These are phyloP conservation scores for Penicillium soppii DNA, from an alignment of 495 filamentous ascomycete species.

Conservation along the genomic window DNA sequence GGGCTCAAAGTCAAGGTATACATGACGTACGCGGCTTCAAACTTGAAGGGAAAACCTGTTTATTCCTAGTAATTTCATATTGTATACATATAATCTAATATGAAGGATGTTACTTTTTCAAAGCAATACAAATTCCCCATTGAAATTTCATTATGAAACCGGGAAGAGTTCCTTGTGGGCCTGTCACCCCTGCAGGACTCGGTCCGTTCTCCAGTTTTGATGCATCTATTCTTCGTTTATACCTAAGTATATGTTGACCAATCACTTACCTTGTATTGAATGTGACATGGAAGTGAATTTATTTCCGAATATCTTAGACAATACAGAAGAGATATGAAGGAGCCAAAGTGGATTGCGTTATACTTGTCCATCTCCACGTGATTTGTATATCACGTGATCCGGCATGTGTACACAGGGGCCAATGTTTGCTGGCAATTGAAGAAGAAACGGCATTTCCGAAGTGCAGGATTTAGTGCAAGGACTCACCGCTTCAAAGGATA, in stretches of 20 bases:
- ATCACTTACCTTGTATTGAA: no score
- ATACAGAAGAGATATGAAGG: no score
- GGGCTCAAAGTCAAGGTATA: no score
- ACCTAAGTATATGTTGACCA: neutral
- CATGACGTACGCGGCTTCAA: constrained; percentile 6
- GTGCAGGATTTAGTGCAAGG: neutral
- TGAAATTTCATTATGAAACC: constrained; percentile 1
- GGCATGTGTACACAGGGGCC: neutral
- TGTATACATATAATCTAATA: neutral
- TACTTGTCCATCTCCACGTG: neutral
- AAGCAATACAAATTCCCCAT: neutral
- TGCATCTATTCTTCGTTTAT: neutral
- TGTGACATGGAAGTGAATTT: neutral
- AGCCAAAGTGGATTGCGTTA: neutral
- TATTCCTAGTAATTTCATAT: neutral
- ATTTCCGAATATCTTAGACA: no score
- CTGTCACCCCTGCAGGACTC: constrained; percentile 8
- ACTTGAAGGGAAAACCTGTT: neutral
- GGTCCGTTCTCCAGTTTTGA: constrained; percentile 2
- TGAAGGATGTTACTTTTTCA: neutral
- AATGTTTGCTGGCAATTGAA: constrained; percentile 1
- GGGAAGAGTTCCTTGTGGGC: constrained; percentile 4
- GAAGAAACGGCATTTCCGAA: neutral
- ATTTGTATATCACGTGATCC: neutral
- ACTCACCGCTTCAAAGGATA: constrained; percentile 22